phyloP scores from a whole-genome alignment of 1,284 basidiomycete genomes.

The Trametes versicolor region DNA sequence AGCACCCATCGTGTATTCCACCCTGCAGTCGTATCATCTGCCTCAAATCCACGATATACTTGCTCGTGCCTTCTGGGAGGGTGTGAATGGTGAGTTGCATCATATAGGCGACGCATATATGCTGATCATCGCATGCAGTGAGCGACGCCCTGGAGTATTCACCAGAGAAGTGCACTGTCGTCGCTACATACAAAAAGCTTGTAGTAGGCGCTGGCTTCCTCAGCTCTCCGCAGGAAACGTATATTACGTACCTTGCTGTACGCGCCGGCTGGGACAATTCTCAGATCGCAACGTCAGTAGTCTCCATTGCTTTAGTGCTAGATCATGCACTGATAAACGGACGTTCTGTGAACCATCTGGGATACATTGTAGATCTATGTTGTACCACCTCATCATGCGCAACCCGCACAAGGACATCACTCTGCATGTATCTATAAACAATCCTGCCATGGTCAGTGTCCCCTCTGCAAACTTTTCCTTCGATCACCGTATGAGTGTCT shows the following conservation, averaged over 20 bases:
- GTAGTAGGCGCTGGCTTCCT: conserved; percentile 80
- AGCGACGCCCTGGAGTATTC: conserved; percentile 71
- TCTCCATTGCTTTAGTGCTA: background rate
- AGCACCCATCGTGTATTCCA: conserved; percentile 71
- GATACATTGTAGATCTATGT: conserved; percentile 64
- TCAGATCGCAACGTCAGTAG: conserved; percentile 74
- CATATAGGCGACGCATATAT: background rate
- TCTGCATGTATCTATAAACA: conserved; percentile 82
- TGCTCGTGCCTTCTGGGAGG: conserved; percentile 73
- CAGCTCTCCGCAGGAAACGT: conserved; percentile 81
- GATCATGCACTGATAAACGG: background rate
- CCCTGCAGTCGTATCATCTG: conserved; percentile 67
- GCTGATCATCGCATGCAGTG: conserved; percentile 52
- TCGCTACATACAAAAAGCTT: conserved; percentile 74
- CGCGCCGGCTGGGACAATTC: conserved; percentile 80
- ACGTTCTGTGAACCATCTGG: background rate
- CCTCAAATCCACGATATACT: conserved; percentile 76
- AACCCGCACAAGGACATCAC: conserved; percentile 80
- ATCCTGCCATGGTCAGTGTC: conserved; percentile 70
- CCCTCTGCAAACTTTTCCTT: background rate
- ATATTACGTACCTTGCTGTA: conserved; percentile 82
- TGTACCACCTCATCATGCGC: conserved; percentile 74
- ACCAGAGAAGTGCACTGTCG: conserved; percentile 75
- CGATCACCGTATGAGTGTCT: background rate
- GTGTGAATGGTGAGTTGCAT: conserved; percentile 66